Evolutionary conservation across 805 yeast species (phyloP).

Genomic region (Schwanniomyces sp.): DNA sequence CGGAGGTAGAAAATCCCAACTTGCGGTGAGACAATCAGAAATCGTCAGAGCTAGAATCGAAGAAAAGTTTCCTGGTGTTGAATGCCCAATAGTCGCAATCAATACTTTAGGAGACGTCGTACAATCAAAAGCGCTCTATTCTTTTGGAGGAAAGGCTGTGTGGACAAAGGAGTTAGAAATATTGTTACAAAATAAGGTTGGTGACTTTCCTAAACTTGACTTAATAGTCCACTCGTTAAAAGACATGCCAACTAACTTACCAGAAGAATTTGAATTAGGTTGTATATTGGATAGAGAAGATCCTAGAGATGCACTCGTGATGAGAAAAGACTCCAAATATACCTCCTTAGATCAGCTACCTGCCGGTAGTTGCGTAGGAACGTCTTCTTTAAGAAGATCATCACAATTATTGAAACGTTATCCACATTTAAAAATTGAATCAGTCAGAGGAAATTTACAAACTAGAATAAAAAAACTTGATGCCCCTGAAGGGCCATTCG

Average conservation of each 20-base stretch:
- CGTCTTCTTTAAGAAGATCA: conserved; percentile 90
- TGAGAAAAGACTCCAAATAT: conserved; percentile 66
- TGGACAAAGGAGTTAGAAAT: conserved; percentile 97
- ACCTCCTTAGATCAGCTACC: conserved; percentile 74
- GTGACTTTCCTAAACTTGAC: conserved; percentile 68
- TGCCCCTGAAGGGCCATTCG: conserved; percentile 57
- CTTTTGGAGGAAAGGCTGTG: conserved; percentile 93
- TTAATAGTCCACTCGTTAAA: conserved; percentile 91
- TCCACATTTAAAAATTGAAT: conserved; percentile 77
- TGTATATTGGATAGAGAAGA: conserved; percentile 85
- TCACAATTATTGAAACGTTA: conserved; percentile 81
- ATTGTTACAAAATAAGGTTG: conserved; percentile 61
- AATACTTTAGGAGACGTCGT: conserved; percentile 90
- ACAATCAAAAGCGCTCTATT: conserved; percentile 79
- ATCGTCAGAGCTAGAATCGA: conserved; percentile 64
- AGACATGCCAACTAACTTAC: conserved; percentile 88
- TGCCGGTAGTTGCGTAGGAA: conserved; percentile 83
- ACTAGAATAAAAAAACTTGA: conserved; percentile 85
- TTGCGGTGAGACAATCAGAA: conserved; percentile 87
- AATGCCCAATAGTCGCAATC: conserved; percentile 76
- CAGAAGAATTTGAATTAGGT: conserved; percentile 87
- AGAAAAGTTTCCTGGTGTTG: conserved; percentile 57
- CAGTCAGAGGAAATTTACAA: conserved; percentile 76
- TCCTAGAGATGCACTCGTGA: conserved; percentile 88
- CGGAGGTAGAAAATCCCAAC: conserved; percentile 86